These are phyloP conservation scores for Botryosphaeria dothidea DNA, from an alignment of 2,329 filamentous ascomycete species.

Conservation along the genomic window DNA sequence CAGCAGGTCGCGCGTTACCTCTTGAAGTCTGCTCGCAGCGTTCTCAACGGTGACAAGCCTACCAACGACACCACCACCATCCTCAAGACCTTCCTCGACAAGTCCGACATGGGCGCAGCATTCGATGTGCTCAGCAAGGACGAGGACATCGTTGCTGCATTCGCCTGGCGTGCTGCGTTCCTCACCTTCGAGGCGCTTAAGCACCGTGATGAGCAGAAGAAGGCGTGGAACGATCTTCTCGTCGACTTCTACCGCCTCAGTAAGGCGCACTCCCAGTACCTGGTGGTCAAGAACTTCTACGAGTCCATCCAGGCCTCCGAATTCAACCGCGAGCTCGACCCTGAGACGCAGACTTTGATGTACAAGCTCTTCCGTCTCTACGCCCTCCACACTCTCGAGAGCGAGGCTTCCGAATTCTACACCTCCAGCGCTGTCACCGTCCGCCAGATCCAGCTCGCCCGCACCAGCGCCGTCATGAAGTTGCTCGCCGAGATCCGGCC, in stretches of 20 bases:
- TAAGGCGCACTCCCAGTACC: slow-evolving; percentile 74
- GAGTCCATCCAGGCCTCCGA: slow-evolving; percentile 60
- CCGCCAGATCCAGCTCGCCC: slow-evolving; percentile 69
- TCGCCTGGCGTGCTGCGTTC: slow-evolving; percentile 73
- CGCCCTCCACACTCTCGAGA: slow-evolving; percentile 66
- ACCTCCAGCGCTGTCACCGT: slow-evolving; percentile 68
- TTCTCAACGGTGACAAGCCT: slow-evolving; percentile 64
- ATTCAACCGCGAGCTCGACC: slow-evolving; percentile 56
- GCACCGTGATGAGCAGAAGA: slow-evolving; percentile 73
- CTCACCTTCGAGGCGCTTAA: slow-evolving; percentile 75
- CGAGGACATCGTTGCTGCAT: slow-evolving; percentile 70
- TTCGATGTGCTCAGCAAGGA: slow-evolving; percentile 74
- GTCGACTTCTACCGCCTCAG: slow-evolving; percentile 77
- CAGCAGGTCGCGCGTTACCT: slow-evolving; percentile 77
- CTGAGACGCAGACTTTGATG: slow-evolving; percentile 59
- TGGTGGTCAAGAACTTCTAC: slow-evolving; percentile 80
- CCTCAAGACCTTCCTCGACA: slow-evolving; percentile 63
- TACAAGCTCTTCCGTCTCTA: slow-evolving; percentile 68
- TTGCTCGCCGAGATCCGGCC: slow-evolving; percentile 71
- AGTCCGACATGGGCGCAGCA: slow-evolving; percentile 69
- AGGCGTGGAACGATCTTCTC: slow-evolving; percentile 74
- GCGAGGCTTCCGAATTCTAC: slow-evolving; percentile 72
- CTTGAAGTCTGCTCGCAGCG: slow-evolving; percentile 71
- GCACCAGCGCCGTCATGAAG: slow-evolving; percentile 67
- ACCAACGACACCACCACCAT: slow-evolving; percentile 70